phyloP scores from a whole-genome alignment of 2,329 filamentous ascomycete genomes.

The Daldinia eschscholtzii region DNA sequence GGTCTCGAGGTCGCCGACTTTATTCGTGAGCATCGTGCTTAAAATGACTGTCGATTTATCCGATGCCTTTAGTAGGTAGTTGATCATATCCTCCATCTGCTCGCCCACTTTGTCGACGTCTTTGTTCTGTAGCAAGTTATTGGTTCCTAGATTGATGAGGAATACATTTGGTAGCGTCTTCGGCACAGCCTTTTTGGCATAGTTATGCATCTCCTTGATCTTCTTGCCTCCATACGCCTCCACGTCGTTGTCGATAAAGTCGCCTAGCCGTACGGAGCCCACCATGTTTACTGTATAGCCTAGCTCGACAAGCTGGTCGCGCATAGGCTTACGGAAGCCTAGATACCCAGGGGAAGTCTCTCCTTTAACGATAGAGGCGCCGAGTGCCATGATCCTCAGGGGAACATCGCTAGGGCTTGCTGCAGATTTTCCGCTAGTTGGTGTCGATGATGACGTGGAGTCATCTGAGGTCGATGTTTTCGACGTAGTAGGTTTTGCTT shows the following conservation, averaged over 20 bases:
- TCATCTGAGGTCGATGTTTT: constrained; percentile 9
- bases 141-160: constrained; percentile 47
- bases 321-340: constrained; percentile 47
- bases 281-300: constrained; percentile 49
- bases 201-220: constrained; percentile 43
- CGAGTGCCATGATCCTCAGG: constrained; percentile 47
- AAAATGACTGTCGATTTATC: constrained; percentile 44
- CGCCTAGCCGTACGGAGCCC: constrained; percentile 44
- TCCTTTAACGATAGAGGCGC: constrained; percentile 47
- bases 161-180: constrained; percentile 45
- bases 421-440: constrained; percentile 14
- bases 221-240: constrained; percentile 47
- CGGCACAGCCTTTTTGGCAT: constrained; percentile 43
- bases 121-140: constrained; percentile 46
- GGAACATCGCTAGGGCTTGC: constrained; percentile 52
- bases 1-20: constrained; percentile 34
- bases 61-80: constrained; percentile 43
- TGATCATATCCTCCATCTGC: constrained; percentile 45
- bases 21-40: constrained; percentile 47
- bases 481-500: constrained; percentile 6
- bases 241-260: constrained; percentile 47
- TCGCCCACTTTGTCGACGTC: constrained; percentile 45
- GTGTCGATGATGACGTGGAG: constrained; percentile 12
- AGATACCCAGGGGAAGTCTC: constrained; percentile 46
- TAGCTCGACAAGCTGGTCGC: constrained; percentile 39